phyloP scores from a whole-genome alignment of 179 eudicot species.

The Vitellaria paradoxa region DNA sequence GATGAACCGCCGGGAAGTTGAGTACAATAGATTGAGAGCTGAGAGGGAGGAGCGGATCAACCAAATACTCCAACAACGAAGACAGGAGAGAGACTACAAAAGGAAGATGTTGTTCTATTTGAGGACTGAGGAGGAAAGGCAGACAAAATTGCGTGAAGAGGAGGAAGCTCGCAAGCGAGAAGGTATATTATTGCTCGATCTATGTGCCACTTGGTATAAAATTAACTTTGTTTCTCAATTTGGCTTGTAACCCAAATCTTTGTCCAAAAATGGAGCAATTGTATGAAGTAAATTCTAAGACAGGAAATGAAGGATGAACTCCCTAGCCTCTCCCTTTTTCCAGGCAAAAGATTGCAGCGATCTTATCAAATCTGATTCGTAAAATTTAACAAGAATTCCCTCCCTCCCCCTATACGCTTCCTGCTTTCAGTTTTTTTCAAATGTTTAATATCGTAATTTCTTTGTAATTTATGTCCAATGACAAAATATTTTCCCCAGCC shows the following conservation, averaged over 20 bases:
- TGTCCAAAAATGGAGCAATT: not conserved
- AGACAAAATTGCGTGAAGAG: constrained; percentile 55
- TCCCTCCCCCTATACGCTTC: too few species aligned
- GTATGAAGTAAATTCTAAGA: not conserved
- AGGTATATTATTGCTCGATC: constrained; percentile 38
- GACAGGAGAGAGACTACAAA: constrained; percentile 58
- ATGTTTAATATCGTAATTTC: too few species aligned
- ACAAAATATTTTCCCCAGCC: too few species aligned
- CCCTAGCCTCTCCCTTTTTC: constrained; percentile 33
- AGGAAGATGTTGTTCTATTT: constrained; percentile 70
- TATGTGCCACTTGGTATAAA: too few species aligned
- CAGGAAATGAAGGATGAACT: too few species aligned
- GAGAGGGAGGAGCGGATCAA: constrained; percentile 56
- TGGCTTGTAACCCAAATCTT: not conserved
- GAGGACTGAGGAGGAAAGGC: constrained; percentile 70
- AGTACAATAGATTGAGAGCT: constrained; percentile 45
- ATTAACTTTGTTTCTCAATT: not conserved
- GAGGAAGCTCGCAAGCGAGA: constrained; percentile 79
- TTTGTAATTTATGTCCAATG: too few species aligned
- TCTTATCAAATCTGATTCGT: not conserved
- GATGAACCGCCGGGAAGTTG: constrained; percentile 41
- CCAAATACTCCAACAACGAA: constrained; percentile 49
- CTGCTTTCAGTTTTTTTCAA: too few species aligned
- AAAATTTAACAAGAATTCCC: too few species aligned
- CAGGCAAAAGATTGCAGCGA: constrained; percentile 8